phyloP scores from a whole-genome alignment of 1,139 yeast genomes.

The Geotrichum citri-aurantii region DNA sequence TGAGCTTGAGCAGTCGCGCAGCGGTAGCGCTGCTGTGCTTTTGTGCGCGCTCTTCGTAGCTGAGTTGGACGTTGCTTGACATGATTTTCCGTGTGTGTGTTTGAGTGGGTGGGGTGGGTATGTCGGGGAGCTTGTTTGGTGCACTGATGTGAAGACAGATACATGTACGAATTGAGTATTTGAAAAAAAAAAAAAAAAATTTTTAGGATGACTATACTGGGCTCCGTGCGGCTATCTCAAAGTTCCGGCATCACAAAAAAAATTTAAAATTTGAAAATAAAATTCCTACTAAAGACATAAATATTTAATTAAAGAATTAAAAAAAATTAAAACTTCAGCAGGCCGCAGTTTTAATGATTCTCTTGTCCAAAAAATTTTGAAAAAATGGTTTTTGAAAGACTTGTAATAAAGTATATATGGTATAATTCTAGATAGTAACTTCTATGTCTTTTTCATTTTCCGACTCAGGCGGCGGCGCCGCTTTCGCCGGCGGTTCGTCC shows the following conservation, averaged over 20 bases:
- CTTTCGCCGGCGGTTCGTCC: neutral
- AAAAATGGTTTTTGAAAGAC: too few species aligned
- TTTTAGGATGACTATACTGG: neutral
- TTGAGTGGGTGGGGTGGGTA: neutral
- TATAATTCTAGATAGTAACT: neutral
- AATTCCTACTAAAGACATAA: too few species aligned
- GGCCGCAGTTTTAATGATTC: too few species aligned
- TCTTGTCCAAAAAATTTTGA: too few species aligned
- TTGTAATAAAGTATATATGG: too few species aligned
- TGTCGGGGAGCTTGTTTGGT: neutral
- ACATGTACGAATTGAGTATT: neutral
- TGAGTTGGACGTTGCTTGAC: constrained; percentile 23
- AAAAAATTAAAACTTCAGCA: neutral
- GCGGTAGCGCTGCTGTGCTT: constrained; percentile 77
- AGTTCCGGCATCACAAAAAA: neutral
- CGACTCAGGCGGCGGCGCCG: neutral
- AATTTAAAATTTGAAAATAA: neutral
- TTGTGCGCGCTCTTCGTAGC: constrained; percentile 66
- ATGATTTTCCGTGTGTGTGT: neutral
- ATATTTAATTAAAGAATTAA: too few species aligned
- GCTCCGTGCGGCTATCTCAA: neutral
- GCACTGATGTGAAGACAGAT: neutral
- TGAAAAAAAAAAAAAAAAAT: neutral
- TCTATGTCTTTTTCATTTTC: neutral
- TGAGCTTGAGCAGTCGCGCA: constrained; percentile 59